These are phyloP conservation scores for Hirsutella minnesotensis DNA, from an alignment of 2,329 filamentous ascomycete species.

Conservation along the genomic window DNA sequence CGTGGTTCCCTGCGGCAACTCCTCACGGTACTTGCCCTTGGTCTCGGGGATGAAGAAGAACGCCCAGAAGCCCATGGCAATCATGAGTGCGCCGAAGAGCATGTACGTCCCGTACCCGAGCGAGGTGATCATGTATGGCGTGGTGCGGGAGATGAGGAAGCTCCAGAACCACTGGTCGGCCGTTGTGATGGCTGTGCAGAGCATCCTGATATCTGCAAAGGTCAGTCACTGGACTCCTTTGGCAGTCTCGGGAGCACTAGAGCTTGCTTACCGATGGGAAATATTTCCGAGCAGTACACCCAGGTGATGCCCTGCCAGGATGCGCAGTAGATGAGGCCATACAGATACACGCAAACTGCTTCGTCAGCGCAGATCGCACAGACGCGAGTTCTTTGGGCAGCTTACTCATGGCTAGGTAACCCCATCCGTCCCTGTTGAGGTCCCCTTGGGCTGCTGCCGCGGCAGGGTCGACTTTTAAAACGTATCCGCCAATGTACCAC, in stretches of 20 bases:
- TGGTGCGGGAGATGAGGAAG: slow-evolving; percentile 26
- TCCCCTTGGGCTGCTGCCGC: slow-evolving; percentile 31
- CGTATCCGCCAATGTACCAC: slow-evolving; percentile 28
- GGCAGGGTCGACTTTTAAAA: slow-evolving; percentile 19
- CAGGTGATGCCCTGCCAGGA: slow-evolving; percentile 31
- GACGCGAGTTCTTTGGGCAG: not conserved
- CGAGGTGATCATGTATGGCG: slow-evolving; percentile 27
- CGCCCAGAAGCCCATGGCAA: slow-evolving; percentile 32
- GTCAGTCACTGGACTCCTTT: not conserved
- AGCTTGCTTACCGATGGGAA: slow-evolving; percentile 15
- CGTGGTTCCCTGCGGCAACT: not conserved
- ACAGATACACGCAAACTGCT: slow-evolving; percentile 26
- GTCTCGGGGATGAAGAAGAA: slow-evolving; percentile 40
- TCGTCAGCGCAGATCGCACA: not conserved
- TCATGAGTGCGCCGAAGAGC: slow-evolving; percentile 34
- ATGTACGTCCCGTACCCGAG: slow-evolving; percentile 38
- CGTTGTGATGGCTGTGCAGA: slow-evolving; percentile 21
- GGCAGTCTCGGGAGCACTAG: too few species aligned
- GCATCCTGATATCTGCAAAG: slow-evolving; percentile 20
- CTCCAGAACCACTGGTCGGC: slow-evolving; percentile 26
- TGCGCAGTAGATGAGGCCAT: slow-evolving; percentile 24
- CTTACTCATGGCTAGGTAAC: slow-evolving; percentile 32
- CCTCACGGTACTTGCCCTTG: slow-evolving; percentile 22
- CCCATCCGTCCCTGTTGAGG: slow-evolving; percentile 27
- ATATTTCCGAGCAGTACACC: slow-evolving; percentile 36